phyloP scores from a whole-genome alignment of 228 moss, liverwort and hornwort species.

The Sphagnum fallax region DNA sequence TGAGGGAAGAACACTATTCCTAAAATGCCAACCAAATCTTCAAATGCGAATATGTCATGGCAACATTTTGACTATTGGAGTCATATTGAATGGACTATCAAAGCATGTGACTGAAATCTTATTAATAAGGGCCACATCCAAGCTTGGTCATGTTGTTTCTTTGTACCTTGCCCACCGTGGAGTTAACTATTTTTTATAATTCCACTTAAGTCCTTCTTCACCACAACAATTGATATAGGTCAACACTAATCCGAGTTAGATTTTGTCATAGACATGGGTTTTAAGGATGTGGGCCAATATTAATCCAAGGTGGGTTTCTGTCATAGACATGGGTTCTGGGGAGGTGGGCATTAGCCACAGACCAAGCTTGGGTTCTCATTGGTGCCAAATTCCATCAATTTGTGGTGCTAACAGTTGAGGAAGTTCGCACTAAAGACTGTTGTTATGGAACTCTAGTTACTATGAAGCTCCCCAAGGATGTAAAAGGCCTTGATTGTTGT shows the following conservation, averaged over 20 bases:
- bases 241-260: too few relatives aligned
- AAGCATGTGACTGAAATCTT: constrained; percentile 41
- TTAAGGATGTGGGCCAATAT: constrained; percentile 13
- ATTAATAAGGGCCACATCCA: constrained; percentile 67
- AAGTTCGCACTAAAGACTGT: constrained; percentile 36
- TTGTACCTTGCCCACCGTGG: constrained; percentile 37
- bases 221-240: too few relatives aligned
- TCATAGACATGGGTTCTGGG: constrained; percentile 65
- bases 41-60: constrained; percentile 58
- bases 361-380: constrained; percentile 48
- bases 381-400: constrained; percentile 64
- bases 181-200: constrained; percentile 15
- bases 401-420: constrained; percentile 39
- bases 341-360: constrained; percentile 32
- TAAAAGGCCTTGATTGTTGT: constrained; percentile 41
- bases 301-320: too few relatives aligned
- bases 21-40: constrained; percentile 41
- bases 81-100: constrained; percentile 43
- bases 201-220: too few relatives aligned
- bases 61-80: constrained; percentile 61
- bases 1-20: constrained; percentile 54
- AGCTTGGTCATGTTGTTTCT: constrained; percentile 58
- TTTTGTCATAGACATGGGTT: constrained; percentile 50
- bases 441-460: constrained; percentile 51
- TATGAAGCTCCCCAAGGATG: constrained; percentile 43